A percentile compares a stretch with the other conserved stretches of the same genome.
Evolutionary conservation across 1,139 yeast genomes (phyloP).

Genomic region (Scheffersomyces illinoinensis): DNA sequence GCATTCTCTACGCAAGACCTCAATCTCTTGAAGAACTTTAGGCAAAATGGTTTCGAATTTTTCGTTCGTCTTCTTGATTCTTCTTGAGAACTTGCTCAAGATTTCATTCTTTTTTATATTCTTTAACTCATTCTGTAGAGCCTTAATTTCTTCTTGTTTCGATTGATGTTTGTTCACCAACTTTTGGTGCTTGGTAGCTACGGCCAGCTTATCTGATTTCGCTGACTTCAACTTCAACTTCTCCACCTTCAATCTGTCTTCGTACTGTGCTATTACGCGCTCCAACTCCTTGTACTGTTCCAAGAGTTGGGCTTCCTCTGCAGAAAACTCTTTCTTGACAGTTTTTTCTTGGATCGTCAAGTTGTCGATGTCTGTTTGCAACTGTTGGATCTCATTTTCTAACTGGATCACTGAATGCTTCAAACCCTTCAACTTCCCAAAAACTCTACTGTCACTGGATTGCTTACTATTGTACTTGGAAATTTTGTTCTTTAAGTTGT

Average conservation of each 20-base stretch:
- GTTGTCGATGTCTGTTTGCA: conserved; percentile 22
- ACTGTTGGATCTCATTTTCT: conserved; percentile 35
- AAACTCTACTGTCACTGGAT: conserved; percentile 28
- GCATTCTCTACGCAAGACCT: conserved; percentile 10
- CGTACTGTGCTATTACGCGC: conserved; percentile 24
- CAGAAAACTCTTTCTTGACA: conserved; percentile 18
- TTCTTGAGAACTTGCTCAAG: conserved; percentile 26
- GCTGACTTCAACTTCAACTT: conserved; percentile 23
- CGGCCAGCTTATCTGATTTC: conserved; percentile 23
- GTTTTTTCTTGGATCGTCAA: conserved; percentile 17
- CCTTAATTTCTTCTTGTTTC: conserved; percentile 27
- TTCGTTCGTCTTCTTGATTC: conserved; percentile 34
- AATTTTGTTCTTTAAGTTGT: conserved; percentile 50
- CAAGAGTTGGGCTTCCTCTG: conserved; percentile 20
- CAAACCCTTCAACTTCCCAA: conserved; percentile 45
- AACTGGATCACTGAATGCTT: conserved; percentile 43
- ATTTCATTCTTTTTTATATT: conserved; percentile 29
- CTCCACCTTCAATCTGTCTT: conserved; percentile 23
- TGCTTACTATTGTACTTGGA: conserved; percentile 32
- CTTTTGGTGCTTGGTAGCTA: conserved; percentile 28
- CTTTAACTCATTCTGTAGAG: conserved; percentile 29
- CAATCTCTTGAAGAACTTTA: conserved; percentile 23
- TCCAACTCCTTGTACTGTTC: conserved; percentile 27
- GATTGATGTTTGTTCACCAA: conserved; percentile 23
- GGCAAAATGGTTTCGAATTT: conserved; percentile 42